Conservation (phyloP, 1,284 basidiomycete genomes). For the Ustilago tritici region DNA sequence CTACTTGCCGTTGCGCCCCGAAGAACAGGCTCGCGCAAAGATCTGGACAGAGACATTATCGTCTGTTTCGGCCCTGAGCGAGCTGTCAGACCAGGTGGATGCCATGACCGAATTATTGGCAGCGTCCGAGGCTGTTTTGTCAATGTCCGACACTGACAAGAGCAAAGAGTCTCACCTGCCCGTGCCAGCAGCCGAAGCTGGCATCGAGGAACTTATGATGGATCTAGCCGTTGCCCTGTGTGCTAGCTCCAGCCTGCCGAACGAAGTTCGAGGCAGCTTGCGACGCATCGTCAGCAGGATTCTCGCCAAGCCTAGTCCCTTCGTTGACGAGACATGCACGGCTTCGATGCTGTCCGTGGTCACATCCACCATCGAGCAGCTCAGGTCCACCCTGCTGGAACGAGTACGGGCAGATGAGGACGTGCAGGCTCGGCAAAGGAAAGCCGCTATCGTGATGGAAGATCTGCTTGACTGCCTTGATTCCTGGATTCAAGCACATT, state of each 20-base stretch:
- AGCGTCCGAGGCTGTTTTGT: slow-evolving; percentile 28
- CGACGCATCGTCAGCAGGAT: slow-evolving; percentile 17
- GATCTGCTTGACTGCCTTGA: slow-evolving; percentile 34
- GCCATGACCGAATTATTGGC: slow-evolving; percentile 41
- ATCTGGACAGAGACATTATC: slow-evolving; percentile 47
- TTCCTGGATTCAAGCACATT: slow-evolving; percentile 27
- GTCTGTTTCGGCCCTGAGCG: slow-evolving; percentile 31
- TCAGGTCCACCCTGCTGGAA: slow-evolving; percentile 31
- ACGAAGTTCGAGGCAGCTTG: slow-evolving; percentile 24
- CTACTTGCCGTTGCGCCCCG: slow-evolving; percentile 31
- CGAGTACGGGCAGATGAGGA: slow-evolving; percentile 4
- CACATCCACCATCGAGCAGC: slow-evolving; percentile 48
- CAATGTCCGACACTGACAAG: slow-evolving; percentile 1
- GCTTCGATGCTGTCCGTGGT: slow-evolving; percentile 40
- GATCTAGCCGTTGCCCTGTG: slow-evolving; percentile 27
- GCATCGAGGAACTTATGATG: slow-evolving; percentile 33
- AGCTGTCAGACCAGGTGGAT: slow-evolving; percentile 38
- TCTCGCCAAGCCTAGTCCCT: slow-evolving; percentile 29
- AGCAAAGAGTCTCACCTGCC: slow-evolving; percentile 12
- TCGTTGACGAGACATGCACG: slow-evolving; percentile 18
- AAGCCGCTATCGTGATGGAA: slow-evolving; percentile 20
- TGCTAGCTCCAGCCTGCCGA: slow-evolving; percentile 17
- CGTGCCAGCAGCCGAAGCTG: slow-evolving; percentile 26
- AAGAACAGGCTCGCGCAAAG: slow-evolving; percentile 14
- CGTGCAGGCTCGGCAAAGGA: neutral